Evolutionary conservation across 257 asterid species (phyloP).

Genomic region (Solanum piurae): DNA sequence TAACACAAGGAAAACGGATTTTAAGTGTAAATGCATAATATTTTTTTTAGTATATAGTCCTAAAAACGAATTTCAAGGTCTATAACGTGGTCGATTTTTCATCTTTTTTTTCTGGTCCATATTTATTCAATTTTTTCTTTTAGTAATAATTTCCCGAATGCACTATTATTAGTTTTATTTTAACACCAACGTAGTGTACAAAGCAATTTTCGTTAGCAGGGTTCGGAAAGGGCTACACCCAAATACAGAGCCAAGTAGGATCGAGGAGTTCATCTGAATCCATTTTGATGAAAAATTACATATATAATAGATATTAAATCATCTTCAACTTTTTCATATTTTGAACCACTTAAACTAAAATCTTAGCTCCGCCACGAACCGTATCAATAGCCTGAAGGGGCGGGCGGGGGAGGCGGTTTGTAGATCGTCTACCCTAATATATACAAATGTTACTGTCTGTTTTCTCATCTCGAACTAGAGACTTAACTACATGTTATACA

Average conservation of each 20-base stretch:
- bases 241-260: accelerated
- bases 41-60: not conserved
- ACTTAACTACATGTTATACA: not conserved
- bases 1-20: not conserved
- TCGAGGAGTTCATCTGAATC: not conserved
- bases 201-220: not conserved
- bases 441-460: too few relatives aligned
- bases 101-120: not conserved
- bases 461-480: too few relatives aligned
- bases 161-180: not conserved
- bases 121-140: not conserved
- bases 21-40: not conserved
- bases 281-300: too few relatives aligned
- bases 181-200: not conserved
- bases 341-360: not conserved
- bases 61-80: not conserved
- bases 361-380: accelerated
- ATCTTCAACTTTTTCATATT: not conserved
- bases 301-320: too few relatives aligned
- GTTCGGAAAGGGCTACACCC: not conserved
- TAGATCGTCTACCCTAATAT: too few relatives aligned
- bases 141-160: not conserved
- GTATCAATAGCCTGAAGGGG: too few relatives aligned
- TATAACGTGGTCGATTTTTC: not conserved
- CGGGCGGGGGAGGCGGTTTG: too few relatives aligned